Percentiles rank a stretch among this genome's conserved stretches.
These are phyloP conservation scores for Helianthus tuberosus DNA, from an alignment of 129 eudicot species.

Conservation along the genomic window DNA sequence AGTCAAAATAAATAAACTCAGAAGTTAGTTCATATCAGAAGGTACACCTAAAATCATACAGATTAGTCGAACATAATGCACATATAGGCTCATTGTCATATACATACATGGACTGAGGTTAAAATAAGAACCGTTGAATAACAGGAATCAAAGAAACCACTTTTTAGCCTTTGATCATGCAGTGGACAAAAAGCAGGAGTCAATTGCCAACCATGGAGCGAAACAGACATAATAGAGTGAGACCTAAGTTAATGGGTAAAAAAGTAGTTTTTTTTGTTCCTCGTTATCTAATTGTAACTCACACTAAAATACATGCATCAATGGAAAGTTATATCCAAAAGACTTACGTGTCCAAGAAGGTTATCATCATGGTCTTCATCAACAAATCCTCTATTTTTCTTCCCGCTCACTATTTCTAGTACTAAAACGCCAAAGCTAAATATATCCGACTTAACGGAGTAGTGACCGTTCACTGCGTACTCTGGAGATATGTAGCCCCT, in stretches of 20 bases:
- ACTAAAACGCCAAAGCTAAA: slow-evolving; percentile 48
- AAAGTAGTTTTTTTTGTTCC: background rate
- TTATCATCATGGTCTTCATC: slow-evolving; percentile 34
- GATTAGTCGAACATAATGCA: no score
- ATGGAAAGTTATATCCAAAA: background rate
- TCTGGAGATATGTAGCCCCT: slow-evolving; percentile 55
- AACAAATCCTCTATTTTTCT: slow-evolving; percentile 43
- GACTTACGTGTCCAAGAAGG: slow-evolving; percentile 50
- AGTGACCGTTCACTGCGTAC: slow-evolving; percentile 43
- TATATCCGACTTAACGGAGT: slow-evolving; percentile 42
- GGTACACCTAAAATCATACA: background rate
- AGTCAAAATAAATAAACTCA: background rate
- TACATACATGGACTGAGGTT: background rate
- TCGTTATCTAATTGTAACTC: background rate
- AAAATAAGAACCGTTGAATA: no score
- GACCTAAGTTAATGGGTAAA: background rate
- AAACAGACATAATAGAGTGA: no score
- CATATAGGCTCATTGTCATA: background rate
- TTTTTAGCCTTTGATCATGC: no score
- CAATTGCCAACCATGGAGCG: no score
- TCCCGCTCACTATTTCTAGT: slow-evolving; percentile 45
- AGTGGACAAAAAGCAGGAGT: no score
- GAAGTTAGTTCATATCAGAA: background rate
- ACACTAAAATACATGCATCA: background rate
- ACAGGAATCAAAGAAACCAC: no score